Base-by-base conservation (phyloP, 2,329 filamentous ascomycete genomes). In the Trichoderma koningii region DNA sequence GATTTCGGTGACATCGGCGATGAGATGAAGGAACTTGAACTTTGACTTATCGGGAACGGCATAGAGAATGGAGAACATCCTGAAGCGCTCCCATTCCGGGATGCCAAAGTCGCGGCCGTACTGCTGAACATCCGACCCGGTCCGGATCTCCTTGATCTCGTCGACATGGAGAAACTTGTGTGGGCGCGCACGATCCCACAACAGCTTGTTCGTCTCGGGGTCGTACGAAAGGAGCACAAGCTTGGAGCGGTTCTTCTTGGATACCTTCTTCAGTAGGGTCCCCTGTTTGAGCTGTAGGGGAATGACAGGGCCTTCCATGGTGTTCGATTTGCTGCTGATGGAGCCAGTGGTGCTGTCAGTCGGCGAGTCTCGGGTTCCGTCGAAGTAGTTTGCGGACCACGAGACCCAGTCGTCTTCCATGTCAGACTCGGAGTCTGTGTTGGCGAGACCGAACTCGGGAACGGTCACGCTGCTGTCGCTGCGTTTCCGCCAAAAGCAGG, bases 61-160 rank as follows among this genome's bases (percentile, higher is more conserved):
- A 76, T 97, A 97, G 61, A 97, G 85, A 69, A 99, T 92, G 30
- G 93, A 96, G 73, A 98, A 94, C 85, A 93, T 96, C 15, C 87
- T 86, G 7, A 83, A 79, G 71, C 93, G 89, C 45, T 87, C 85
- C 6, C 85, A 80, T 59, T 89, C 85, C 0, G 88, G 79, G 23
- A 95, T 80, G 45, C 87, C 86, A 73, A 90, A 91, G 75, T 97
- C 93, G 71, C 94, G 88, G 48, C 92, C 89, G 74, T 97, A 96
- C 74, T 96, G 94, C 65, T 91, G 87, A 19, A 94, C 92, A 74
- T 98, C 92, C 14, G 85, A 85, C 19, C 92, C 93, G 41, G 89
- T 87, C 68, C 93, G 88, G 55, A 98, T 93, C 73, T 97, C 93
- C 72, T 91, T 90, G 72, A 99, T 94, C 75, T 98, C 93, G 72